These are phyloP conservation scores for Aureobasidium leucospermi DNA, from an alignment of 2,329 filamentous ascomycete genomes.

Conservation along the genomic window DNA sequence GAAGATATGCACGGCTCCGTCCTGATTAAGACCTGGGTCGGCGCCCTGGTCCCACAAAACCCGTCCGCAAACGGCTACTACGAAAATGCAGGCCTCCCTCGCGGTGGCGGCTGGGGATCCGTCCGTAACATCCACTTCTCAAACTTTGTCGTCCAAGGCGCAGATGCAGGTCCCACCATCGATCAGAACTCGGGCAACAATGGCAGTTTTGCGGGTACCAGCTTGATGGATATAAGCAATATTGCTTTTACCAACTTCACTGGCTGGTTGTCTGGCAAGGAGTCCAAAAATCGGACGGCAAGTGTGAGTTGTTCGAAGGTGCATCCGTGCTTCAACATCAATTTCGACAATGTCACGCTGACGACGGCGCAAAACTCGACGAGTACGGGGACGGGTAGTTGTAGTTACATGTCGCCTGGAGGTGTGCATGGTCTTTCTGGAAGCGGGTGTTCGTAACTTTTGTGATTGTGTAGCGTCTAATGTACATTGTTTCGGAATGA, in stretches of 20 bases:
- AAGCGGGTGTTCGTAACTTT: slow-evolving; percentile 9
- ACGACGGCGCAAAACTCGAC: slow-evolving; percentile 28
- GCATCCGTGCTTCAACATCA: slow-evolving; percentile 47
- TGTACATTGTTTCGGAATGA: neutral
- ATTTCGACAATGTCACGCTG: slow-evolving; percentile 36
- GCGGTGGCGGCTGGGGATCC: slow-evolving; percentile 48
- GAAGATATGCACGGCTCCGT: slow-evolving; percentile 42
- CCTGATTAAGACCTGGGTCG: slow-evolving; percentile 53
- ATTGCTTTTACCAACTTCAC: slow-evolving; percentile 47
- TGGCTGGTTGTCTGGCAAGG: slow-evolving; percentile 35
- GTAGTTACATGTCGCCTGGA: slow-evolving; percentile 30
- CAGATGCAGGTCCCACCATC: slow-evolving; percentile 38
- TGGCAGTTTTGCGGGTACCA: slow-evolving; percentile 41
- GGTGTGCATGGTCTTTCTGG: slow-evolving; percentile 25
- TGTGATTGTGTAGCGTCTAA: neutral
- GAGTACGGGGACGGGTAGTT: slow-evolving; percentile 28
- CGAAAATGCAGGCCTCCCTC: slow-evolving; percentile 41
- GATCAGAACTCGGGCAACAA: slow-evolving; percentile 45
- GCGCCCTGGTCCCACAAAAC: slow-evolving; percentile 38
- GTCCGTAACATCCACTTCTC: slow-evolving; percentile 45
- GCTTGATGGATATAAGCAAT: slow-evolving; percentile 44
- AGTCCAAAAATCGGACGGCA: slow-evolving; percentile 27
- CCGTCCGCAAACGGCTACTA: slow-evolving; percentile 29
- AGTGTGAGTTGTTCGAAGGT: slow-evolving; percentile 41
- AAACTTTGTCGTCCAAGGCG: slow-evolving; percentile 45